Evolutionary conservation across 164 flowering plant species (phyloP).

Genomic region (Annona cherimola): DNA sequence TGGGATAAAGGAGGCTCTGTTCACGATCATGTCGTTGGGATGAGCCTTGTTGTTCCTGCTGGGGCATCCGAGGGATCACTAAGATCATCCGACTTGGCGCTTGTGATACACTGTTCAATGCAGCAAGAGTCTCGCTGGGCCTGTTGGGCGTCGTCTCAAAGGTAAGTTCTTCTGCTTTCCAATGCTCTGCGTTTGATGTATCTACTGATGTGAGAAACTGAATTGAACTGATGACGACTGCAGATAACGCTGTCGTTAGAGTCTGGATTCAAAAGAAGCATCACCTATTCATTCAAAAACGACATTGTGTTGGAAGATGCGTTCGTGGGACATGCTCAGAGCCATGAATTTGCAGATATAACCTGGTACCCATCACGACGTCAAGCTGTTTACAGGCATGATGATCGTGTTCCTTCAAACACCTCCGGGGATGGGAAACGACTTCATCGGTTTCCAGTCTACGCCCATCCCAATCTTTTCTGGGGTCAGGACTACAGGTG

Average conservation of each 20-base stretch:
- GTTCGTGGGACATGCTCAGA: conserved; percentile 48
- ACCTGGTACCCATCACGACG: conserved; percentile 81
- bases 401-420: conserved; percentile 56
- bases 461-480: conserved; percentile 35
- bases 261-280: conserved; percentile 69
- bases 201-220: too few relatives aligned
- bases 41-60: conserved; percentile 66
- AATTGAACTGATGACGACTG: not conserved
- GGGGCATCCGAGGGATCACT: conserved; percentile 46
- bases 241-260: conserved; percentile 71
- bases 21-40: conserved; percentile 70
- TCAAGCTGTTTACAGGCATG: conserved; percentile 70
- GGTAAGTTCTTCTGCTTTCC: conserved; percentile 33
- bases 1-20: conserved; percentile 81
- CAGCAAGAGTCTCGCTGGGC: conserved; percentile 70
- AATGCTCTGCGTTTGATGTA: too few relatives aligned
- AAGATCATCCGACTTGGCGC: conserved; percentile 36
- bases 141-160: conserved; percentile 72
- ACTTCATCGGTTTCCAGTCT: conserved; percentile 75
- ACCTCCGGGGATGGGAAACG: conserved; percentile 65
- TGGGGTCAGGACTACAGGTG: conserved; percentile 59
- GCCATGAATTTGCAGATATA: conserved; percentile 75
- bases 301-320: conserved; percentile 51
- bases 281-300: conserved; percentile 48
- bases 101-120: conserved; percentile 40